Evolutionary conservation across 2,329 filamentous ascomycete species (phyloP).

Genomic region (Ascosphaera apis): DNA sequence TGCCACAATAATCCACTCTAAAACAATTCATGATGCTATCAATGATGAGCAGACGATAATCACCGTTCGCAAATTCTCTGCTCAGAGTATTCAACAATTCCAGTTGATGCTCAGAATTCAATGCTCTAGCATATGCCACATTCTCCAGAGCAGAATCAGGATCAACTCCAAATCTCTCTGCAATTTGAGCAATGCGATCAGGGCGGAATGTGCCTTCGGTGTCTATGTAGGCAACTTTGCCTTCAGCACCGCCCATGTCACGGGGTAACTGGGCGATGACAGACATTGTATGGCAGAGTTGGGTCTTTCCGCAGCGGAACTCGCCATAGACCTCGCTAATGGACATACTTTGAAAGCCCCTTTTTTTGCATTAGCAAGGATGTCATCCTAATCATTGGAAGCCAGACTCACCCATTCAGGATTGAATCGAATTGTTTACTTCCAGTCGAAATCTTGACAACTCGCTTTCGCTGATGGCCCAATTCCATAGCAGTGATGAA

Average conservation of each 20-base stretch:
- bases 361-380: constrained; percentile 10
- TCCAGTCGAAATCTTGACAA: constrained; percentile 44
- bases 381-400: too few species aligned
- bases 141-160: constrained; percentile 38
- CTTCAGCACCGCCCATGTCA: constrained; percentile 41
- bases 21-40: constrained; percentile 51
- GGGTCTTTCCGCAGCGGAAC: constrained; percentile 41
- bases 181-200: constrained; percentile 43
- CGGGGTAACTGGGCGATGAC: constrained; percentile 34
- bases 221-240: constrained; percentile 47
- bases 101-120: constrained; percentile 43
- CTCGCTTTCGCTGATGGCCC: constrained; percentile 36
- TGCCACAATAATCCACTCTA: constrained; percentile 41
- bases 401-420: constrained; percentile 30
- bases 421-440: constrained; percentile 44
- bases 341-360: constrained; percentile 46
- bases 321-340: constrained; percentile 32
- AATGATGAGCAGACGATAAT: constrained; percentile 43
- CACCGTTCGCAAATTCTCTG: constrained; percentile 36
- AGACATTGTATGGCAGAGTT: constrained; percentile 45
- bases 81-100: constrained; percentile 39
- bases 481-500: constrained; percentile 46
- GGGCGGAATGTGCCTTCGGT: constrained; percentile 44
- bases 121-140: constrained; percentile 39
- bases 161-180: constrained; percentile 40